phyloP scores from a whole-genome alignment of 805 yeast species.

The Teunomyces barrocoloradensis region DNA sequence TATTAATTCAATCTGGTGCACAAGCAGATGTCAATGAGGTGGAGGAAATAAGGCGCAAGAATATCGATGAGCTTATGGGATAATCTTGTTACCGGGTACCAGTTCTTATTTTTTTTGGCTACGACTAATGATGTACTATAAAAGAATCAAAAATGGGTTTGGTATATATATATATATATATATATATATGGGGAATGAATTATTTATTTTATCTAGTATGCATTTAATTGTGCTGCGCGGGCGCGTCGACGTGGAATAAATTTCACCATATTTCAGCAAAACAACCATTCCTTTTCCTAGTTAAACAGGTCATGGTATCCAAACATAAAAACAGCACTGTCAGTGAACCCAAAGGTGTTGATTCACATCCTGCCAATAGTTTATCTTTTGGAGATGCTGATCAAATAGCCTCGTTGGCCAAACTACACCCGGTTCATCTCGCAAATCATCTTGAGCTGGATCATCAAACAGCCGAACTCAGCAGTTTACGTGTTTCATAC shows the following conservation, averaged over 20 bases:
- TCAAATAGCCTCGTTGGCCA: constrained; percentile 9
- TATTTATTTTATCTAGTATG: neutral
- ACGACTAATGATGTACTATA: constrained; percentile 3
- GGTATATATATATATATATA: neutral
- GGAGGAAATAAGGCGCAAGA: neutral
- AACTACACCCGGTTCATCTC: constrained; percentile 10
- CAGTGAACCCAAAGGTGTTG: neutral
- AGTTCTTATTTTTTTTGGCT: neutral
- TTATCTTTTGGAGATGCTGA: constrained; percentile 11
- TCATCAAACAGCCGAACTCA: constrained; percentile 8
- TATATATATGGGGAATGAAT: neutral
- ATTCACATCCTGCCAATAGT: neutral
- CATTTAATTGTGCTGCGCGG: neutral
- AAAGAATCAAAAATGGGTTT: neutral
- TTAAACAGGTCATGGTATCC: constrained; percentile 5
- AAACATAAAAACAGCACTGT: constrained; percentile 7
- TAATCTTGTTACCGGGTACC: neutral
- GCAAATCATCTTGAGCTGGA: constrained; percentile 9
- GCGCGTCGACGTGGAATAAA: neutral
- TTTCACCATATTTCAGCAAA: neutral
- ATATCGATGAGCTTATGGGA: neutral
- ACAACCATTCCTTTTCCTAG: neutral
- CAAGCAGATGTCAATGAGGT: neutral
- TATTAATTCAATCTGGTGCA: constrained; percentile 13
- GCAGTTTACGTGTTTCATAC: constrained; percentile 13